Conservation (phyloP, 768 basidiomycete species). For the Suillus fuscotomentosus region DNA sequence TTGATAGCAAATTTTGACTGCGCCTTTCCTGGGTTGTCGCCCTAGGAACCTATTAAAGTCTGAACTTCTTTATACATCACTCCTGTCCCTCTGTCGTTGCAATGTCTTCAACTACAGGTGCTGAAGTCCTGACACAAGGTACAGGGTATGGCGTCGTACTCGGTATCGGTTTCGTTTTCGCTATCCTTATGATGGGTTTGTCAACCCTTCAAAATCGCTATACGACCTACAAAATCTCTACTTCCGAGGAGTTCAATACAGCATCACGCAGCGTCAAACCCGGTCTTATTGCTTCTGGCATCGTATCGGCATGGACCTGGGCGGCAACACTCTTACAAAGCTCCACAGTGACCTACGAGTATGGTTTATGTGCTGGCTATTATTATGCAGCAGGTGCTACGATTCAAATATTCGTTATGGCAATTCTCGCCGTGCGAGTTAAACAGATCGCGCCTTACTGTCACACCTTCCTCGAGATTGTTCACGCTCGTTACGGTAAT, state of each 20-base stretch:
- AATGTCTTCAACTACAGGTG: conserved; percentile 13
- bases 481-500: conserved; percentile 29
- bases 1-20: background rate
- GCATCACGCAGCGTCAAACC: conserved; percentile 22
- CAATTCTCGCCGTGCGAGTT: conserved; percentile 24
- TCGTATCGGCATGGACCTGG: conserved; percentile 32
- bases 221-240: conserved; percentile 23
- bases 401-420: conserved; percentile 25
- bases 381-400: conserved; percentile 30
- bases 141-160: conserved; percentile 30
- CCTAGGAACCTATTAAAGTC: background rate
- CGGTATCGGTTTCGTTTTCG: conserved; percentile 29
- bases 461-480: conserved; percentile 37
- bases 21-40: too few relatives aligned
- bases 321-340: conserved; percentile 28
- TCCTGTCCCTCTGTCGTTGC: background rate
- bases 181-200: conserved; percentile 27
- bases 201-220: conserved; percentile 26
- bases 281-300: conserved; percentile 16
- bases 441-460: conserved; percentile 35
- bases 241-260: conserved; percentile 30
- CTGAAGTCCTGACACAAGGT: conserved; percentile 22
- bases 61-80: background rate
- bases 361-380: conserved; percentile 24
- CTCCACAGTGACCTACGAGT: conserved; percentile 30